Conservation (phyloP, 441 rosid species). For the Jatropha podagrica region DNA sequence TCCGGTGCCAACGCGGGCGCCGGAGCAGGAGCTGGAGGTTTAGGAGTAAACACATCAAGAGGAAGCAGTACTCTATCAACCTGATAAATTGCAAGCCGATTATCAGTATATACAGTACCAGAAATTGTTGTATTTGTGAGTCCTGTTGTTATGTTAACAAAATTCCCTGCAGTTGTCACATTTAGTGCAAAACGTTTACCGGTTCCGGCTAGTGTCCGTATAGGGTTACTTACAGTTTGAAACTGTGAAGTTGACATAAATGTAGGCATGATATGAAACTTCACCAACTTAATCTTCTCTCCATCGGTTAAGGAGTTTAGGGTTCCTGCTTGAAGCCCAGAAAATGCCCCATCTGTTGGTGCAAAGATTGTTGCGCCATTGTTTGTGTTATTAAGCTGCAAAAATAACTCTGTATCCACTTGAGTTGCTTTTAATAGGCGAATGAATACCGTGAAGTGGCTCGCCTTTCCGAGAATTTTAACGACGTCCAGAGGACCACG, state of each 20-base stretch:
- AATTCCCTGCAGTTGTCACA: conserved; percentile 19
- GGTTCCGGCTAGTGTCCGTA: conserved; percentile 70
- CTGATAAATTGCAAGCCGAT: conserved; percentile 21
- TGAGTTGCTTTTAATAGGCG: conserved; percentile 20
- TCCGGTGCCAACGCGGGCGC: conserved; percentile 39
- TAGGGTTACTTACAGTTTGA: conserved; percentile 77
- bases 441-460: conserved; percentile 21
- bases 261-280: conserved; percentile 61
- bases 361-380: conserved; percentile 24
- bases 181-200: conserved; percentile 22
- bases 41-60: conserved; percentile 21
- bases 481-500: conserved; percentile 19
- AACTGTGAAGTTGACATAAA: conserved; percentile 58
- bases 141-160: conserved; percentile 24
- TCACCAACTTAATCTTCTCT: conserved; percentile 21
- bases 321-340: conserved; percentile 18
- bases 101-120: conserved; percentile 19
- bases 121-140: conserved; percentile 19
- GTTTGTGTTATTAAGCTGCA: conserved; percentile 24
- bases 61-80: conserved; percentile 18
- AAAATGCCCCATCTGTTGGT: conserved; percentile 19
- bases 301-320: conserved; percentile 20
- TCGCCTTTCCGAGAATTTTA: conserved; percentile 17
- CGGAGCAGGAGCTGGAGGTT: conserved; percentile 21
- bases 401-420: conserved; percentile 18